Percentiles rank a stretch among this genome's conserved stretches.
Conservation (phyloP, 352 stramenopile genomes). For the Globisporangium cederbergense region DNA sequence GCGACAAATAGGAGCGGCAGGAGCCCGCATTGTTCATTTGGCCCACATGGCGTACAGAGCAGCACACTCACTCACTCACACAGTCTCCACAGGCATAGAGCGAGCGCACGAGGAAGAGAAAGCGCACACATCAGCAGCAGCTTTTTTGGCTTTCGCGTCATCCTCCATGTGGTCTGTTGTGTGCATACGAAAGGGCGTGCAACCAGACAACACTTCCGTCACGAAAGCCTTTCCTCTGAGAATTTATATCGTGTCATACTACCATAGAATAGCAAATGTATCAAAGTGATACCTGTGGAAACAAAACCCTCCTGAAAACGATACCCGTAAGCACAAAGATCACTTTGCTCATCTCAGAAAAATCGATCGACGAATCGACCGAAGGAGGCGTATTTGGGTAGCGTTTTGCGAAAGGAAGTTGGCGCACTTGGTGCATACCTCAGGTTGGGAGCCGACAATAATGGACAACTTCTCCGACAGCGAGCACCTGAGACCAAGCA, state of each 20-base stretch:
- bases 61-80: too few relatives aligned
- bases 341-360: neutral
- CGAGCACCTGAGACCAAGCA: too few relatives aligned
- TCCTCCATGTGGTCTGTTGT: too few relatives aligned
- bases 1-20: too few relatives aligned
- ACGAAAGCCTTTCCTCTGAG: neutral
- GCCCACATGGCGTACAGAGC: too few relatives aligned
- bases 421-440: neutral
- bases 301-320: neutral
- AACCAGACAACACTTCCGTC: neutral
- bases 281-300: neutral
- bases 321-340: neutral
- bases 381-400: neutral
- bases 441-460: too few relatives aligned
- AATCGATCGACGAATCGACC: neutral
- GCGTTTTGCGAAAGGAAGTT: neutral
- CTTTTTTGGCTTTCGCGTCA: neutral
- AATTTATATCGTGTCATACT: neutral
- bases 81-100: too few relatives aligned
- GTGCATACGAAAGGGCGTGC: neutral
- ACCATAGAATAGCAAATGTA: neutral
- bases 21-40: too few relatives aligned
- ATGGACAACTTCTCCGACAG: too few relatives aligned
- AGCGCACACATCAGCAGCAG: neutral
- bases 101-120: neutral